Base-by-base conservation (phyloP, 2,329 filamentous ascomycete species). In the Pestalotiopsis sp. region DNA sequence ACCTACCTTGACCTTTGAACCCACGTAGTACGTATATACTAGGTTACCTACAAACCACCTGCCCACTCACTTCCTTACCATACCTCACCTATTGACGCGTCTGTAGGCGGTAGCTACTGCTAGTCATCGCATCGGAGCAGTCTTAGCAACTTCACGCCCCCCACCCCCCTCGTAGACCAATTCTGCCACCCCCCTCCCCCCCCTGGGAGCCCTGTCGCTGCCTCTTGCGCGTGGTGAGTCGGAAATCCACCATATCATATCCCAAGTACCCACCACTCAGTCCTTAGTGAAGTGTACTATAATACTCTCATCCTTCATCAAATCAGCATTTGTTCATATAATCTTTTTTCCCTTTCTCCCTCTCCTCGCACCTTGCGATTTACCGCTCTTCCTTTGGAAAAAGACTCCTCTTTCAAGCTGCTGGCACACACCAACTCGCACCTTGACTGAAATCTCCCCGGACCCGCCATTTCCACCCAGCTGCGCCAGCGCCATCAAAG, bases 201-300 rank as follows among this genome's bases (percentile, higher is more conserved):
- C 23, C 20, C n/a, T 36, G 49, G 31, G 25, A 14, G 36, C 36
- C 64, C 27, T 25, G 36, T 67, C 66, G 66, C 41, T 39, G 58
- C 57, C 36, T 20, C 45, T 23, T 64, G 62, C 20, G 41, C n/a
- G n/a, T 27, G 39, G 38, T 38, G 57, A 52, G 61, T 62, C 41
- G 25, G 57, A 68, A 66, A 57, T 70, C 66, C 66, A 66, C 61
- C 66, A 68, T 66, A 68, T 65, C 65, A 66, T 66, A 57, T 31
- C 31, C 41, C 36, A 52, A 57, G 68, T 68, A 70, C 65, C 66
- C 68, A 70, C 68, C 38, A 63, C 68, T 45, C 27, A 52, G 45
- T 66, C 68, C 63, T 65, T 68, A 70, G 68, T 66, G 63, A 68
- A 52, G 36, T 66, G 66, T 70, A 64, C 59, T 70, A 70, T 70